Conservation (phyloP, 345 rosid genomes). For the Citrus inodora region DNA sequence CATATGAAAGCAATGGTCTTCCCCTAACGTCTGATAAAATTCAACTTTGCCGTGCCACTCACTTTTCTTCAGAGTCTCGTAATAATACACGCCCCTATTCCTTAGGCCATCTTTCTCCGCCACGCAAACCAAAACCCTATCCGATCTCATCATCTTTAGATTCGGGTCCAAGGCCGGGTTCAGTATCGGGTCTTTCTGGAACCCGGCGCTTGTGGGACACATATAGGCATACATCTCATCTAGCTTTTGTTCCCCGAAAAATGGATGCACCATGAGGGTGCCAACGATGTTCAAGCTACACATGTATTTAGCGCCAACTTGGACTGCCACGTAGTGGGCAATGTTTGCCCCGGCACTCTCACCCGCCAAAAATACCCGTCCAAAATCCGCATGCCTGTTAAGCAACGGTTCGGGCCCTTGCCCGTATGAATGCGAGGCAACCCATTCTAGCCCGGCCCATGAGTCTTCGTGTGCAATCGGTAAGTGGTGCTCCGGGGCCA, state of each 20-base stretch:
- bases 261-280: constrained; percentile 39
- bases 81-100: constrained; percentile 30
- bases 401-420: constrained; percentile 44
- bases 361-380: constrained; percentile 40
- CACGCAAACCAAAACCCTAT: constrained; percentile 38
- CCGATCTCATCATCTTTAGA: constrained; percentile 22
- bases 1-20: constrained; percentile 37
- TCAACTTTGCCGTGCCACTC: constrained; percentile 33
- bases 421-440: constrained; percentile 35
- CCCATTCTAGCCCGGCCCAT: constrained; percentile 48
- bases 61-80: constrained; percentile 18
- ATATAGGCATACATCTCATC: constrained; percentile 31
- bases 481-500: constrained; percentile 62
- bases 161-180: constrained; percentile 36
- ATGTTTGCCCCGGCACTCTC: constrained; percentile 73
- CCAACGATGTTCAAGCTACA: constrained; percentile 28
- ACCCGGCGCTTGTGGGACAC: constrained; percentile 30
- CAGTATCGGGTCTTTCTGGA: constrained; percentile 28
- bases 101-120: constrained; percentile 37
- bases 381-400: constrained; percentile 40
- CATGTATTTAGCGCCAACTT: constrained; percentile 20
- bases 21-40: constrained; percentile 27
- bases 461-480: constrained; percentile 56
- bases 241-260: constrained; percentile 31
- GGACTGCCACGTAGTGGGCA: constrained; percentile 36